Percentiles rank a stretch among this genome's conserved stretches.
Evolutionary conservation across 805 yeast genomes (phyloP).

Genomic region (Yarrowia hollandica): DNA sequence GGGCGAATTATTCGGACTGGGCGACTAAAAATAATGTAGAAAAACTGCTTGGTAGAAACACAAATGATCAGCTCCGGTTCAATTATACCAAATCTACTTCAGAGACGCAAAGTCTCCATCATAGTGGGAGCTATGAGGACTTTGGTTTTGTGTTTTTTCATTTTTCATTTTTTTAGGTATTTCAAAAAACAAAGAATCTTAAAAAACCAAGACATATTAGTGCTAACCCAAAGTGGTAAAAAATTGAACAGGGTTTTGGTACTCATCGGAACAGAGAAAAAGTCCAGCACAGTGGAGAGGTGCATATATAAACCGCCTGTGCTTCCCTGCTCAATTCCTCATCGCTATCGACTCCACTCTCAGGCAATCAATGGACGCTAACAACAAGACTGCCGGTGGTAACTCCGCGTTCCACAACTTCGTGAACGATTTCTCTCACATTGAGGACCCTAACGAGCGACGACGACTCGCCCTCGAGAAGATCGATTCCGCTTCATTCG

Average conservation of each 20-base stretch:
- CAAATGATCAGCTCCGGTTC: too few relatives aligned
- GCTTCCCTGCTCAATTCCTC: constrained; percentile 1
- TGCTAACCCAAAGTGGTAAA: constrained; percentile 22
- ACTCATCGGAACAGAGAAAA: constrained; percentile 3
- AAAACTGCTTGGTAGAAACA: too few relatives aligned
- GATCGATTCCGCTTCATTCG: constrained; percentile 57
- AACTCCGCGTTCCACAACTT: constrained; percentile 61
- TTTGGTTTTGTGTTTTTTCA: background rate
- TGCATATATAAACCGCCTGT: constrained; percentile 21
- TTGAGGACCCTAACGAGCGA: constrained; percentile 59
- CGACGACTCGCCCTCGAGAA: constrained; percentile 61
- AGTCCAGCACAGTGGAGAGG: background rate
- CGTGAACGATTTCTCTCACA: constrained; percentile 54
- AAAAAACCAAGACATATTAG: constrained; percentile 16
- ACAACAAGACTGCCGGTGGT: constrained; percentile 45
- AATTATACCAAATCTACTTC: too few relatives aligned
- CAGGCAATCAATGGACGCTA: constrained; percentile 21
- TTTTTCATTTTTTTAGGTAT: background rate
- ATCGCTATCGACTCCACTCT: constrained; percentile 2
- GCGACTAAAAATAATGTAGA: too few relatives aligned
- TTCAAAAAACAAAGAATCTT: background rate
- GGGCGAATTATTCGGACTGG: background rate
- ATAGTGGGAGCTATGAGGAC: background rate
- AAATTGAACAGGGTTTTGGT: background rate
- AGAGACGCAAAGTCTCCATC: too few relatives aligned